Evolutionary conservation across 495 filamentous ascomycete species (phyloP), one percentile per base, ranked within the genome.

Genomic region (Aspergillus bridgeri): DNA sequence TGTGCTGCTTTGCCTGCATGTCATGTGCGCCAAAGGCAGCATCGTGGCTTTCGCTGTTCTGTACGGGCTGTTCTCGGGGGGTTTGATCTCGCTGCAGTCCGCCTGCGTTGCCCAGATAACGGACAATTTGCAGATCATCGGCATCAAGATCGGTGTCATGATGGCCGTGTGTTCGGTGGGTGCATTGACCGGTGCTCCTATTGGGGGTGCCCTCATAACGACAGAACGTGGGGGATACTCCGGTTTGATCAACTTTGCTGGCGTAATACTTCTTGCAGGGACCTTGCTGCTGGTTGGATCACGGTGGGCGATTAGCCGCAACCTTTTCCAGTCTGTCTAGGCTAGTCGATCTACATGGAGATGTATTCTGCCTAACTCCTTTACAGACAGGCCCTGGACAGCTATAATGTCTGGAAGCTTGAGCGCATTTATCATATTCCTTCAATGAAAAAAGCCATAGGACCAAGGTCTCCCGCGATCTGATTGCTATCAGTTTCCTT

Each of bases 11-110:
- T 52, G 50, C 25, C n/a, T n/a, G 61, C 58, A 57, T 42, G 54
- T 51, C 18, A 47, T 59, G 1, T 67, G 64, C 0, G 66, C 68
- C 23, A 81, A 78, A 20, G 77, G 75, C 0, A 72, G 81, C 3
- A 82, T 83, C 43, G 81, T 89, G 54, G 68, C 78, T 8, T 89
- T 81, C 65, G 74, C 79, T 4, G 72, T 75, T 5, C 62, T 87
- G 2, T 88, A 83, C 63, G 87, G 87, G 0, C 86, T 88, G 64
- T 73, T 80, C 3, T 86, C 83, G 0, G 86, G 86, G 5, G 81
- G 80, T 11, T 82, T 84, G 63, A 79, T 88, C 46, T 80, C 78
- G 6, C 65, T 88, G 8, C 25, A 21, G 7, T 21, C 53, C 0
- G 42, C 53, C 17, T 19, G 19, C 11, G 48, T 63, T 33, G 51